Evolutionary conservation across 495 filamentous ascomycete species (phyloP), one percentile per base, ranked within the genome.

Genomic region (Rostrohypoxylon terebratum): DNA sequence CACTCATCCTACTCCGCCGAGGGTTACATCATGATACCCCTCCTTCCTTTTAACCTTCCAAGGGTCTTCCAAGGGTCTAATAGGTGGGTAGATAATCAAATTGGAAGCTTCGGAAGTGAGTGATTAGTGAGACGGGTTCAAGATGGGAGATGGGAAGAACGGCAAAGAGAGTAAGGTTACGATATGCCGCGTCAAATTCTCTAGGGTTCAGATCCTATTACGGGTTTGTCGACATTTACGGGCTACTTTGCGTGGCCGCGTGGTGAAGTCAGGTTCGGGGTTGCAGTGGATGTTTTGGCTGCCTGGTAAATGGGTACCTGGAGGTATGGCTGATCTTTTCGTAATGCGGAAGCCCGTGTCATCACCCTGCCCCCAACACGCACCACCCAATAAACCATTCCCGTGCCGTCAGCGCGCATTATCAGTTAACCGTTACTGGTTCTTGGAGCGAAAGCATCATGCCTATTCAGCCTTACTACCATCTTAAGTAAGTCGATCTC

Each of bases 151-250:
- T 20, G 42, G 42, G 42, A 20, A 45, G 13, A 13, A 45, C n/a
- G 42, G 42, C n/a, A 45, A 45, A 45, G 4, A 45, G 13, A 14
- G 14, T 44, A 9, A 45, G 16, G 42, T 45, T 45, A 20, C 42
- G 42, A 45, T 45, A 45, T 45, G 42, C 42, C 42, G 42, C 42
- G 42, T 45, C 42, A 45, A 20, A n/a, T 45, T 45, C 42, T 45
- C 1, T n/a, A 45, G 18, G 42, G 42, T 6, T 45, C 42, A 7
- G 16, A 45, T 45, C 42, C 42, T 45, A 20, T 16, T 20, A 45
- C 42, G 42, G 42, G 18, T 45, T 16, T 45, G 42, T 45, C 6
- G 16, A 45, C 42, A 45, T 8, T 18, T 18, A 45, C 16, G 42
- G 42, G 42, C n/a, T 45, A 45, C 16, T 16, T 45, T 45, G 42